Evolutionary conservation across 495 filamentous ascomycete species (phyloP).

Genomic region (Podospora pseudocomata): DNA sequence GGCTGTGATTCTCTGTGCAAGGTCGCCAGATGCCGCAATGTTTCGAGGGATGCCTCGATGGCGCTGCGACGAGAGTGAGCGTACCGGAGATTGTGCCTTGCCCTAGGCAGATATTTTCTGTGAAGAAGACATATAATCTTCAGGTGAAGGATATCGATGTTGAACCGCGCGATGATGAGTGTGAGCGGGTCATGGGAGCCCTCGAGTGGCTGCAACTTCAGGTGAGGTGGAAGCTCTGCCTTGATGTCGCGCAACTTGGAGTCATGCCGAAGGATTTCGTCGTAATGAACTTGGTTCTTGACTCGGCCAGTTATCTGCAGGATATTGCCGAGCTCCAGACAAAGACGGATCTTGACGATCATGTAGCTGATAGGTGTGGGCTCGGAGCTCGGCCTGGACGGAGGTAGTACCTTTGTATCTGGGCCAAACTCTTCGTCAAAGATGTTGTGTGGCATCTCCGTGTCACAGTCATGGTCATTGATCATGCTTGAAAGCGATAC

Average conservation of each 20-base stretch:
- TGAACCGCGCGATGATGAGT: constrained; percentile 77
- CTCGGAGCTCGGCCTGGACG: constrained; percentile 67
- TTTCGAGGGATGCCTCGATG: constrained; percentile 72
- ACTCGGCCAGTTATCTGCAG: constrained; percentile 49
- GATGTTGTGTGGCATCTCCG: constrained; percentile 80
- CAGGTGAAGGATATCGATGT: constrained; percentile 75
- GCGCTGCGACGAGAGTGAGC: constrained; percentile 76
- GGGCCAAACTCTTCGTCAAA: constrained; percentile 93
- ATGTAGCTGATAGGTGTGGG: constrained; percentile 85
- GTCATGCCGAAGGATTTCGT: constrained; percentile 76
- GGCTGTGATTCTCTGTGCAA: constrained; percentile 71
- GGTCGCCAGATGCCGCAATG: constrained; percentile 71
- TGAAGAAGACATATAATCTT: constrained; percentile 82
- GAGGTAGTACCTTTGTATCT: constrained; percentile 69
- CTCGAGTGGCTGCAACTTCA: constrained; percentile 65
- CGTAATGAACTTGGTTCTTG: constrained; percentile 60
- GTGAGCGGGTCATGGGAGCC: constrained; percentile 71
- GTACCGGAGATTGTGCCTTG: constrained; percentile 68
- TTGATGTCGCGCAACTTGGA: constrained; percentile 65
- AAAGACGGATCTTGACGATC: constrained; percentile 71
- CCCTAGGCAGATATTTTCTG: constrained; percentile 71
- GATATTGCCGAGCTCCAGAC: constrained; percentile 53
- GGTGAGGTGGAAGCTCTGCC: constrained; percentile 62
- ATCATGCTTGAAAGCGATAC: constrained; percentile 85
- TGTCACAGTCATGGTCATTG: constrained; percentile 75